phyloP scores from a whole-genome alignment of 2,329 filamentous ascomycete genomes.

The Mycosphaerella sp. region DNA sequence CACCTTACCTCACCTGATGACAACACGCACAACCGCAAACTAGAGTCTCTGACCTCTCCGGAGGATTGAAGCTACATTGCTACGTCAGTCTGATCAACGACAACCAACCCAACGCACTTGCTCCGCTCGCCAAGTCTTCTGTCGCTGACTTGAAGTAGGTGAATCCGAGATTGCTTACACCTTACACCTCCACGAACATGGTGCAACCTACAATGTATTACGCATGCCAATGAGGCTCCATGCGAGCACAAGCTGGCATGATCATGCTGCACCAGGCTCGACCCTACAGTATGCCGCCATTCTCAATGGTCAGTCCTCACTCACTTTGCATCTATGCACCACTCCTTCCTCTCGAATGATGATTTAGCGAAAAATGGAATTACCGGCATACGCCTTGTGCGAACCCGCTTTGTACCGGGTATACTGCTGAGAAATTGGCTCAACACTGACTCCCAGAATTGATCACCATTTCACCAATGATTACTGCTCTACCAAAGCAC shows the following conservation, averaged over 20 bases:
- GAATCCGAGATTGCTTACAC: background rate
- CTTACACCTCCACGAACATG: background rate
- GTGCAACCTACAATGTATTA: background rate
- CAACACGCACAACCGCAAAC: slow-evolving; percentile 26
- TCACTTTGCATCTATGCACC: background rate
- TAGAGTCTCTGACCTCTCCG: slow-evolving; percentile 27
- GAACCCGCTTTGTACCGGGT: slow-evolving; percentile 12
- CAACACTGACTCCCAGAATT: background rate
- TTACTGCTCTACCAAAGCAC: background rate
- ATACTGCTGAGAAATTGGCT: slow-evolving; percentile 16
- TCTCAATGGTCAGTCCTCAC: background rate
- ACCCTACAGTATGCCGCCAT: too few relatives aligned
- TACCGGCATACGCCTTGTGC: slow-evolving; percentile 20
- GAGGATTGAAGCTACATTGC: slow-evolving; percentile 27
- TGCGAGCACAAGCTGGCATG: background rate
- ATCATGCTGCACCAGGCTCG: too few relatives aligned
- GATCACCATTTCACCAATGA: background rate
- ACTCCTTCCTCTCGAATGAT: slow-evolving; percentile 16
- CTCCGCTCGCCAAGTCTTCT: background rate
- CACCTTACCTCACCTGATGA: slow-evolving; percentile 16
- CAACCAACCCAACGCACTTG: background rate
- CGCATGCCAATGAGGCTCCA: background rate
- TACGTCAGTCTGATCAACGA: slow-evolving; percentile 25
- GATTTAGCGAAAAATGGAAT: slow-evolving; percentile 25
- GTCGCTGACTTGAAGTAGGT: background rate